Conservation (phyloP, 2,329 filamentous ascomycete genomes). For the Orbilia quercus region DNA sequence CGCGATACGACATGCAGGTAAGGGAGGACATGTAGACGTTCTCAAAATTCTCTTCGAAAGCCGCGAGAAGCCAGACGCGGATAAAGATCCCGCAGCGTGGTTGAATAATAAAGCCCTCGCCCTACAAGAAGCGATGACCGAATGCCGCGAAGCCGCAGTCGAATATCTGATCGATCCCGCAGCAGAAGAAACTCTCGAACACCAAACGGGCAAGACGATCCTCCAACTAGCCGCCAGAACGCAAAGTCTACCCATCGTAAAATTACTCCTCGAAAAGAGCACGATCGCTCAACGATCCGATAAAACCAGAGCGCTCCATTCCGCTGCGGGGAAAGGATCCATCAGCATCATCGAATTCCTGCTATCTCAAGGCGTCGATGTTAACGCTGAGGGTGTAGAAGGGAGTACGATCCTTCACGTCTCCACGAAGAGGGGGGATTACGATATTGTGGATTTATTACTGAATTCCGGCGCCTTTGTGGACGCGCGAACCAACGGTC, state of each 20-base stretch:
- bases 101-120: constrained; percentile 13
- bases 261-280: constrained; percentile 19
- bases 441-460: constrained; percentile 24
- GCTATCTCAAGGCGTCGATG: constrained; percentile 6
- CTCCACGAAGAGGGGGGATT: constrained; percentile 20
- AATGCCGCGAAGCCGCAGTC: constrained; percentile 9
- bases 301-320: constrained; percentile 22
- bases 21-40: constrained; percentile 12
- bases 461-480: constrained; percentile 14
- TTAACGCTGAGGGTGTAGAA: constrained; percentile 6
- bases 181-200: constrained; percentile 2
- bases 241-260: constrained; percentile 20
- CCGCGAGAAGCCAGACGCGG: not conserved
- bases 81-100: not conserved
- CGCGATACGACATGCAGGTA: constrained; percentile 22
- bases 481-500: not conserved
- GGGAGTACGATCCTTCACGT: constrained; percentile 22
- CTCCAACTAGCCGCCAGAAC: constrained; percentile 20
- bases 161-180: constrained; percentile 20
- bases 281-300: not conserved
- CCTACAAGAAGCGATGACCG: constrained; percentile 20
- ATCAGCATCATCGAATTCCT: constrained; percentile 16
- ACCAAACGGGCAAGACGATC: constrained; percentile 6
- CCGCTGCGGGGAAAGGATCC: constrained; percentile 24
- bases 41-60: constrained; percentile 24